These are phyloP conservation scores for Butyriboletus appendiculatus DNA, from an alignment of 1,284 basidiomycete genomes.

Conservation along the genomic window DNA sequence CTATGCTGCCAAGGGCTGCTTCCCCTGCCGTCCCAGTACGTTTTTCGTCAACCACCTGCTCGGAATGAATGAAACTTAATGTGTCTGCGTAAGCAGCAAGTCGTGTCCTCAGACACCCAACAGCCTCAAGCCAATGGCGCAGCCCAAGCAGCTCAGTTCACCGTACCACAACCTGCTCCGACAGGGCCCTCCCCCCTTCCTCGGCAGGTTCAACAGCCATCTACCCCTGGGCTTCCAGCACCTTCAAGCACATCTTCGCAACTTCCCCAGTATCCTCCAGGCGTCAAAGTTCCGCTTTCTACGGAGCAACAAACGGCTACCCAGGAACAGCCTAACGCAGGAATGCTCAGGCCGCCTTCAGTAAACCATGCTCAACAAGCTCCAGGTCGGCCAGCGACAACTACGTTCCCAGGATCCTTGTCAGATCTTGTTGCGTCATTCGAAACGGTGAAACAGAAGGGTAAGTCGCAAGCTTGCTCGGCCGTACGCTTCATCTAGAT, in stretches of 20 bases:
- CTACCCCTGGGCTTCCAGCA: conserved; percentile 30
- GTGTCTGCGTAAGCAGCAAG: conserved; percentile 24
- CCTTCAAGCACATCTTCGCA: conserved; percentile 32
- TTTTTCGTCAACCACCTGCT: conserved; percentile 13
- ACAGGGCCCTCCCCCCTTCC: conserved; percentile 58
- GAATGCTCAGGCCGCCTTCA: conserved; percentile 43
- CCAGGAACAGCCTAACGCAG: conserved; percentile 29
- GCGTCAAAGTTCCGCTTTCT: conserved; percentile 54
- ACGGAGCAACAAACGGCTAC: conserved; percentile 34
- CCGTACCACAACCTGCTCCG: conserved; percentile 26
- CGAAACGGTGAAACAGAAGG: conserved; percentile 95
- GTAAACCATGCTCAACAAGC: conserved; percentile 41
- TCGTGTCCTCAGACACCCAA: conserved; percentile 35
- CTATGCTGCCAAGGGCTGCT: conserved; percentile 37
- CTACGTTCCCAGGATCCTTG: conserved; percentile 77
- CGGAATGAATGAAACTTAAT: conserved; percentile 19
- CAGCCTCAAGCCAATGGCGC: conserved; percentile 39
- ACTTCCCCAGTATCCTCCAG: conserved; percentile 64
- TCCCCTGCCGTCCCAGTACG: conserved; percentile 42
- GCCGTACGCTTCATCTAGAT: not conserved
- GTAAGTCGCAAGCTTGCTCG: conserved; percentile 43
- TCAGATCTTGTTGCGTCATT: conserved; percentile 95
- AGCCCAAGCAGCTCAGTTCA: conserved; percentile 32
- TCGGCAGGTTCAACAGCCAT: conserved; percentile 58
- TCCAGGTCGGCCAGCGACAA: conserved; percentile 36